Conservation (phyloP, 2,329 filamentous ascomycete species). For the Penicillium sp. region DNA sequence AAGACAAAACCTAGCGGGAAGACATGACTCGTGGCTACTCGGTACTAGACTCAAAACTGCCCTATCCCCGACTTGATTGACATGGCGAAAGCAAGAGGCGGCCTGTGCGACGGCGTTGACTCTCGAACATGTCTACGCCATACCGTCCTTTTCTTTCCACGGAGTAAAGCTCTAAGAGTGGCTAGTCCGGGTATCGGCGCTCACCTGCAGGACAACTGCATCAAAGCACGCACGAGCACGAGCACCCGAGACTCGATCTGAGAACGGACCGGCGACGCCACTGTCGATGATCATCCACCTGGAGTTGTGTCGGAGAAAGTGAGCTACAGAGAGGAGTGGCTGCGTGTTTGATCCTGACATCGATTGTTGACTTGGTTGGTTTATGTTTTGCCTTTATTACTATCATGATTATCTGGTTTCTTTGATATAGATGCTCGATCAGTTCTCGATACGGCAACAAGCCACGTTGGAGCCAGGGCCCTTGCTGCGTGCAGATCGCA, state of each 20-base stretch:
- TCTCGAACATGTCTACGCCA: too few relatives aligned
- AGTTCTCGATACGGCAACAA: constrained; percentile 1
- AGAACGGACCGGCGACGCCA: neutral
- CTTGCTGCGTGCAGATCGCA: constrained; percentile 17
- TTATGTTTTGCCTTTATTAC: neutral
- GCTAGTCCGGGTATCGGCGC: neutral
- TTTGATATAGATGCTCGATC: neutral
- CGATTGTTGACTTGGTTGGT: neutral
- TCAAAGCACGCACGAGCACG: neutral
- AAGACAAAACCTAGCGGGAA: neutral
- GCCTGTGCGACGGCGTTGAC: constrained; percentile 12
- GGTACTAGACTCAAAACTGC: neutral
- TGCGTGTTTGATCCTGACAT: constrained; percentile 5
- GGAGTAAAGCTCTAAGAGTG: neutral
- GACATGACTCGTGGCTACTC: neutral
- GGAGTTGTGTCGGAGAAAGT: neutral
- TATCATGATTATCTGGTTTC: neutral
- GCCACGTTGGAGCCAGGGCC: constrained; percentile 16
- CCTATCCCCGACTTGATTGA: constrained; percentile 4
- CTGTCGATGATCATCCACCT: neutral
- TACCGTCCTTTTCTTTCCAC: too few relatives aligned
- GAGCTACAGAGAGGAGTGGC: too few relatives aligned
- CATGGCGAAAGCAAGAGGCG: constrained; percentile 13
- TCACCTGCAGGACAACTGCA: neutral
- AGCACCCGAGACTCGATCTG: neutral